Base-by-base conservation (phyloP, 2,329 filamentous ascomycete species). In the Aspergillus calidoustus region DNA sequence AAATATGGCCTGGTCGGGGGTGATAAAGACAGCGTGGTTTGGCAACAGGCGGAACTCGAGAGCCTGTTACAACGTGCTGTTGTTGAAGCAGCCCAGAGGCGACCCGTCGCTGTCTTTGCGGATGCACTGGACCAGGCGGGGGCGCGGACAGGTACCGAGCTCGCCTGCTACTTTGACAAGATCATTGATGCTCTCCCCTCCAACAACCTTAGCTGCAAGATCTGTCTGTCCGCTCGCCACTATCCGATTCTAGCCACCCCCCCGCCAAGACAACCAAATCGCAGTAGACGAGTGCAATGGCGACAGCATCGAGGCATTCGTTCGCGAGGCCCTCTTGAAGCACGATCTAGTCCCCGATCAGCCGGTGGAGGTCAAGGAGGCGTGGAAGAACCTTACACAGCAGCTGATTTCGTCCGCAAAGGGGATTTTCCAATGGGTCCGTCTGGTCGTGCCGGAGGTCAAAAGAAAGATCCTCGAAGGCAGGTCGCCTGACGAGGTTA, bases 151-250 rank as follows among this genome's bases (percentile, higher is more conserved):
- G 48, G 7, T 25, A 8, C 48, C 7, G 19, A 50, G 9, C 4
- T 50, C 7, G 48, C 17, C 3, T 7, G 4, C 2, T 50, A 25
- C 13, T 30, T 50, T 30, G 23, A 50, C 15, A 9, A 22, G 6
- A 50, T 50, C 5, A 13, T 28, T 7, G 22, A 30, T 7, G 28
- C 17, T 22, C 17, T 22, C n/a, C 28, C 28, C 6, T 17, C 7
- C 3, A 23, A 50, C 15, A 30, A 7, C 15, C 15, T 3, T 55
- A 61, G 3, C 48, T 61, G 11, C n/a, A 43, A 49, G 31, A 59
- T 64, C 2, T 66, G 63, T 5, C 61, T 66, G 9, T 64, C 65
- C n/a, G 65, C 63, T 41, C 65, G 63, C 23, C 65, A 66, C n/a
- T 66, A 65, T 56, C 65, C 63, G 9, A 60, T 63, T 46, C 17